Base-by-base conservation (phyloP, 2,329 filamentous ascomycete species). In the Colletotrichum tamarilloi region DNA sequence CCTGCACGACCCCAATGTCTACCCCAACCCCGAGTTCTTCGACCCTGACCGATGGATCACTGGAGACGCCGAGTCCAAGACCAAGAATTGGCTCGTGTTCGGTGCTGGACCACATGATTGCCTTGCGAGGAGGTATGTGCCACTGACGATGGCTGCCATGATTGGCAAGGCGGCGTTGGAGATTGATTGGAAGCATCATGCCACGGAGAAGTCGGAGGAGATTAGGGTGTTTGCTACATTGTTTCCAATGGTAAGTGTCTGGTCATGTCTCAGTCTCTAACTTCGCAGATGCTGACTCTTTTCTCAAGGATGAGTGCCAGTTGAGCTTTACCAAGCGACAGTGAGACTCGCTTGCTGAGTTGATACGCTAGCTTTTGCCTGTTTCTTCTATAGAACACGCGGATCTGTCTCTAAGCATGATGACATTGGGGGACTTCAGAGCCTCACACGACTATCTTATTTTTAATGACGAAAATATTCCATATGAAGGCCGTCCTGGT, bases 21-120 rank as follows among this genome's bases (percentile, higher is more conserved):
- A 88, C 67, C 83, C 85, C 0, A 79, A 85, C 26, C 86, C 87
- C 0, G 82, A 87, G 11, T 76, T 78, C 0, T 88, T 88, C 38
- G 82, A 89, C 52, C 87, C 87, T 0, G 86, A 89, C 2, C 82
- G 87, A 26, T 89, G 87, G 87, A 86, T 89, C 35, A 81, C 85
- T 0, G 87, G 87, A 0, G 85, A 88, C 67, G 87, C 87, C 2
- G 85, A 85, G 74, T 79, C 81, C 9, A 85, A 88, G 77, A 87
- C 83, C 0, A 88, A 86, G 76, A 89, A 89, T 65, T 89, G 86
- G 86, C 81, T 89, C 1, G 87, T 89, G 0, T 89, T 89, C 75
- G 87, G 87, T 1, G 81, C 86, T 0, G 87, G 87, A 0, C 76
- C 87, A 0, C 87, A 89, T 73, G 85, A 88, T 28, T 89, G 87